Base-by-base conservation (phyloP, 768 basidiomycete species). In the Coprinopsis marcescibilis region DNA sequence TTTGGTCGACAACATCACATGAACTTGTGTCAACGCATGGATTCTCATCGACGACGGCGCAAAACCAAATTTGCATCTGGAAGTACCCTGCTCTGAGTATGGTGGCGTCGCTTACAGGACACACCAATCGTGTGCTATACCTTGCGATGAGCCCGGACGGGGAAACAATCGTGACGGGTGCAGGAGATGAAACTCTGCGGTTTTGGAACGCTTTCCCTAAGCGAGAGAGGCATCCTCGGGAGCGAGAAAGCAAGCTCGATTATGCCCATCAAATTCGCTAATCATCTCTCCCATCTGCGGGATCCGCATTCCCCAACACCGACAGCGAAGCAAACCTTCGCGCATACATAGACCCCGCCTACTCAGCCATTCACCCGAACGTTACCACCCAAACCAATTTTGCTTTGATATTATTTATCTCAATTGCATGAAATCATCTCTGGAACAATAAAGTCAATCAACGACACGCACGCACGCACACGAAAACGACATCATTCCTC, bases 121-220 rank as follows among this genome's bases (percentile, higher is more conserved):
- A 99, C 61, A 90, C 92, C 0, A 89, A 88, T 61, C 88, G 95
- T 38, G 95, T 99, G 14, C 71, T 97, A 25, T 95, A 95, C 62
- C 82, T 97, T n/a, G 94, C 94, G 2, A 93, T 94, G 89, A 89
- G 85, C 58, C 94, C 94, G 0, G 94, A 96, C 55, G 93, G 94
- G 14, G 91, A 95, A 68, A 98, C 94, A 0, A 97, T 98, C 52
- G 96, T 97, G 21, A 98, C 94, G 0, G 95, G 95, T 13, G 95
- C 95, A 0, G 95, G 95, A 0, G 95, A 99, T 63, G 95, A 98
- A 68, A 99, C 95, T 3, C 67, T 99, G 44, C 67, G 93, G 52
- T 98, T 98, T 65, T 98, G 95, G 95, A 95, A 92, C 62, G 93
- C 92, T 0, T 97, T 99, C 59, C 88, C 89, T n/a, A 83, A 80